phyloP scores from a whole-genome alignment of 176 grass and related monocot genomes.

The Eragrostis nindensis region DNA sequence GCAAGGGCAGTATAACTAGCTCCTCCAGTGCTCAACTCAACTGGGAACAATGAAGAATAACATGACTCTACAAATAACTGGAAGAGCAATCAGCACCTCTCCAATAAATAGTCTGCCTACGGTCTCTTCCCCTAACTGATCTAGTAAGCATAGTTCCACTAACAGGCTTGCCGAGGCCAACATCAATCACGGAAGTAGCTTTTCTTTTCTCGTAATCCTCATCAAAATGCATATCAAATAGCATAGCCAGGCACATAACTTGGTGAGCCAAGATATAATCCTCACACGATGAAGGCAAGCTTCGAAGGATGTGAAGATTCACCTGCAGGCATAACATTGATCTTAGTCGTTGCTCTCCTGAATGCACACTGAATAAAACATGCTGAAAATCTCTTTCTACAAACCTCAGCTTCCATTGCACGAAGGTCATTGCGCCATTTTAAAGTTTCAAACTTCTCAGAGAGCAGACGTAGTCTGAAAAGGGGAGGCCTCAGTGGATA shows the following conservation, averaged over 20 bases:
- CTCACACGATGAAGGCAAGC: slow-evolving; percentile 52
- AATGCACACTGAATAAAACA: slow-evolving; percentile 2
- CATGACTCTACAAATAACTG: slow-evolving; percentile 39
- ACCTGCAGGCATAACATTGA: slow-evolving; percentile 54
- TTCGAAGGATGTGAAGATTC: slow-evolving; percentile 77
- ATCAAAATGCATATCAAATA: slow-evolving; percentile 90
- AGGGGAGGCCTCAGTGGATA: slow-evolving; percentile 89
- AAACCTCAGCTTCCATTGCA: slow-evolving; percentile 95
- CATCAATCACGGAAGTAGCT: slow-evolving; percentile 83
- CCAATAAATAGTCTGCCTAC: slow-evolving; percentile 89
- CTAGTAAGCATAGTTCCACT: slow-evolving; percentile 80
- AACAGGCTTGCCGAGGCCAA: slow-evolving; percentile 75
- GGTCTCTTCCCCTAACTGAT: slow-evolving; percentile 89
- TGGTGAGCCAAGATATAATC: slow-evolving; percentile 79
- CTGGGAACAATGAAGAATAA: neutral
- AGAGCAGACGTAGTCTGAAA: slow-evolving; percentile 61
- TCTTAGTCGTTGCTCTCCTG: slow-evolving; percentile 7
- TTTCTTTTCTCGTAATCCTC: slow-evolving; percentile 65
- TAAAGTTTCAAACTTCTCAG: slow-evolving; percentile 47
- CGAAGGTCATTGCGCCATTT: slow-evolving; percentile 87
- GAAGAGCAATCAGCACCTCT: slow-evolving; percentile 48
- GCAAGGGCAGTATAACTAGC: neutral
- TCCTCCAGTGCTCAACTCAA: slow-evolving; percentile 27
- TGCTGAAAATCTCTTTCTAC: slow-evolving; percentile 13
- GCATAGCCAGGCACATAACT: slow-evolving; percentile 77